Evolutionary conservation across 2,329 filamentous ascomycete species (phyloP).

Genomic region (Ciborinia camelliae): DNA sequence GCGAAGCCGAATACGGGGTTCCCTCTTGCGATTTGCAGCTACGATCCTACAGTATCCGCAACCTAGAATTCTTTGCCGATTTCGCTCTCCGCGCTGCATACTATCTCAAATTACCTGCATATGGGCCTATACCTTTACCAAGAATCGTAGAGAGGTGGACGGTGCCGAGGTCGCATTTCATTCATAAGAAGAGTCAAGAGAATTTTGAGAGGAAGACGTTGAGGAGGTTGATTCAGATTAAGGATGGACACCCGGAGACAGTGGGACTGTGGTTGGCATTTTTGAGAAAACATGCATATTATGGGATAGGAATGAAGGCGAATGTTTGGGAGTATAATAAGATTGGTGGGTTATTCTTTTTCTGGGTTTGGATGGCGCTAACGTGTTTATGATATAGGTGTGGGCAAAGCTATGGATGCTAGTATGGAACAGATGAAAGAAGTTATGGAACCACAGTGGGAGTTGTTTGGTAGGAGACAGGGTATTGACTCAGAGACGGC

Average conservation of each 20-base stretch:
- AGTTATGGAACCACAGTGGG: constrained; percentile 51
- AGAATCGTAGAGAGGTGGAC: constrained; percentile 92
- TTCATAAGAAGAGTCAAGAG: constrained; percentile 96
- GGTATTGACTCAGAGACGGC: constrained; percentile 48
- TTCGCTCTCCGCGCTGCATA: constrained; percentile 94
- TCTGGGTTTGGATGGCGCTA: constrained; percentile 2
- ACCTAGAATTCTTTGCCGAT: constrained; percentile 91
- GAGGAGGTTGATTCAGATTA: constrained; percentile 83
- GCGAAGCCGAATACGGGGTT: constrained; percentile 69
- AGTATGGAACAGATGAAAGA: constrained; percentile 44
- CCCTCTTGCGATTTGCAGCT: constrained; percentile 89
- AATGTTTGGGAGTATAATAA: constrained; percentile 88
- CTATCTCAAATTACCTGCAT: constrained; percentile 82
- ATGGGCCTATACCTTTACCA: constrained; percentile 81
- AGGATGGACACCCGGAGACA: constrained; percentile 82
- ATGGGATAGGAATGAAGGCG: constrained; percentile 98
- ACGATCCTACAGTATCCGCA: constrained; percentile 84
- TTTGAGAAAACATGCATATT: constrained; percentile 85
- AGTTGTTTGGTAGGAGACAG: constrained; percentile 53
- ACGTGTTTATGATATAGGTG: constrained; percentile 39
- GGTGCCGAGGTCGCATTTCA: constrained; percentile 82
- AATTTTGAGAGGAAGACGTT: constrained; percentile 94
- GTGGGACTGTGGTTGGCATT: constrained; percentile 93
- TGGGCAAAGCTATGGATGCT: constrained; percentile 51
- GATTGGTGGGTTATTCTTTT: constrained; percentile 51